Conservation (phyloP, 192 early-diverging fungal genomes). For the Umbelopsis sp. region DNA sequence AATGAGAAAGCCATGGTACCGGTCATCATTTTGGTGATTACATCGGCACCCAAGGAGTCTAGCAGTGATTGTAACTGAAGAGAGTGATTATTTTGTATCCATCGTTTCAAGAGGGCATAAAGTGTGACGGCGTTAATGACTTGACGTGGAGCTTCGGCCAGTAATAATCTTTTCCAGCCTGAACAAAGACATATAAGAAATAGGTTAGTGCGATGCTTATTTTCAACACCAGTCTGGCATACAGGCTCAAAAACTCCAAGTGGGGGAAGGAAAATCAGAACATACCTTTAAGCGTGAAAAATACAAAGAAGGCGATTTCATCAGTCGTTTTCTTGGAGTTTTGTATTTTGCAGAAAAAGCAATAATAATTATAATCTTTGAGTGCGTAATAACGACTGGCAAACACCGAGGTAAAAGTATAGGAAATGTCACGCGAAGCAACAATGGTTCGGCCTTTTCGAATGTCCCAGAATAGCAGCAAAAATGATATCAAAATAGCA, state of each 20-base stretch:
- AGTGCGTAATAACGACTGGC: slow-evolving; percentile 78
- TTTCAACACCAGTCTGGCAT: neutral
- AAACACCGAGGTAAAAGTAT: slow-evolving; percentile 72
- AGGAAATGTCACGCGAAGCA: slow-evolving; percentile 70
- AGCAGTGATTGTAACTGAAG: slow-evolving; percentile 11
- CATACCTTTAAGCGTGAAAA: slow-evolving; percentile 78
- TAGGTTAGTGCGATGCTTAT: neutral
- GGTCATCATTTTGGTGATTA: slow-evolving; percentile 36
- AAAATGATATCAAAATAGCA: slow-evolving; percentile 69
- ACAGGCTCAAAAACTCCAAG: no score
- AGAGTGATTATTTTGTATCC: slow-evolving; percentile 24
- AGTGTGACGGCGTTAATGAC: slow-evolving; percentile 65
- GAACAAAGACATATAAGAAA: neutral
- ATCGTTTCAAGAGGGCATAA: slow-evolving; percentile 34
- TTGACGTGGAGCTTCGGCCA: slow-evolving; percentile 85
- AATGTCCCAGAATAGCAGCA: slow-evolving; percentile 69
- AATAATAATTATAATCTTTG: slow-evolving; percentile 76
- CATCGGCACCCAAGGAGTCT: slow-evolving; percentile 21
- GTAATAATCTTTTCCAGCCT: slow-evolving; percentile 84
- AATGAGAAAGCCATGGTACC: slow-evolving; percentile 62
- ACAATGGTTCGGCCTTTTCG: slow-evolving; percentile 68
- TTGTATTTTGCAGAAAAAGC: slow-evolving; percentile 80
- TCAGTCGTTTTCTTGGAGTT: slow-evolving; percentile 65
- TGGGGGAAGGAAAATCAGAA: no score
- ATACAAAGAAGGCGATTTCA: slow-evolving; percentile 79